Evolutionary conservation across 345 rosid species (phyloP), one percentile per base, ranked within the genome.

Genomic region (Hypericum perforatum): DNA sequence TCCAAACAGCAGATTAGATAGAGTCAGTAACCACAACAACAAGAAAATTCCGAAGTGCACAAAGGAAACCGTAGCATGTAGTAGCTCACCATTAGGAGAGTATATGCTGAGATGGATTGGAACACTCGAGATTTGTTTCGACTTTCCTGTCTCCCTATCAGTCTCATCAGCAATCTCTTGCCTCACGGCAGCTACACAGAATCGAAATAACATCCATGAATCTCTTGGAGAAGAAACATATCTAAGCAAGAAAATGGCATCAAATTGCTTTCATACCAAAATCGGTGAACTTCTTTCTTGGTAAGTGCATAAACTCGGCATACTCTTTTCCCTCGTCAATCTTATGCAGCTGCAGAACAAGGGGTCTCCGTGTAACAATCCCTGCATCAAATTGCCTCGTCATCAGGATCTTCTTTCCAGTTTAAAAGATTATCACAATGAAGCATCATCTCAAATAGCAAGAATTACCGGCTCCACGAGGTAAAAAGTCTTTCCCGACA

Each of bases 251-350:
- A 40, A 13, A 56, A 15, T 16, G 41, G 16, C 15, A 9, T 7
- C 42, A 45, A 67, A n/a, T n/a, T n/a, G n/a, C n/a, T 38, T 49
- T 58, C 14, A 65, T 79, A 87, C 96, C 92, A 62, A 91, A 91
- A 78, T 91, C 98, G 5, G 79, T 69, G 68, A 84, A 87, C 60
- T 70, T 84, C 82, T 81, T 91, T 73, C 76, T 79, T 0, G 95
- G 92, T 52, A 84, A 87, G 69, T 91, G 98, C 96, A 91, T 84
- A 67, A 91, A 91, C 73, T 91, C 96, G 15, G 84, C 98, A 70
- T 87, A 86, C 60, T 91, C 98, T 78, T 66, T 82, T 63, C 92
- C 96, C 62, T 82, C 98, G 16, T 79, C 92, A 61, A 86, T 78
- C 74, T 72, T 78, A 56, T 91, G 98, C 67, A 86, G 96, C 84